Evolutionary conservation across 129 eudicot species (phyloP), one percentile per base, ranked within the genome.

Genomic region (Lonicera japonica): DNA sequence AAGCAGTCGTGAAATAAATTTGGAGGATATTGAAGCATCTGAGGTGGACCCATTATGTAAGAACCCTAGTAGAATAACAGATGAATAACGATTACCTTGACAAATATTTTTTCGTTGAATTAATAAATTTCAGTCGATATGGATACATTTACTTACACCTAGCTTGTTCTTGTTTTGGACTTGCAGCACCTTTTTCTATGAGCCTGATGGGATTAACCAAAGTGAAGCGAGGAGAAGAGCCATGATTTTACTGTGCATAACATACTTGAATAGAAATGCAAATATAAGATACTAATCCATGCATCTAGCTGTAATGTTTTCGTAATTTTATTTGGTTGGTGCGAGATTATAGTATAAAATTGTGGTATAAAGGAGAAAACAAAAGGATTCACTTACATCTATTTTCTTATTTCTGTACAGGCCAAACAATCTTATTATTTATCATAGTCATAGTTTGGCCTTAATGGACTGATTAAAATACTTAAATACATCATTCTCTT

Each of bases 181-280:
- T 22, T 85, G 72, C 52, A 91, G 97, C 95, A 46, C 76, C 74
- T 67, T 87, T 77, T 51, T 64, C 90, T 54, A 58, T 73, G 74
- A 80, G 92, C 69, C 70, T 91, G 72, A 91, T 69, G 97, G 97
- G 45, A 84, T 87, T 69, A 91, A 91, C 82, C 87, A 71, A 76
- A 87, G 83, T 75, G 97, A 91, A 64, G 75, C 34, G 13, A 84
- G 94, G 70, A 87, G 95, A 19, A 81, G 97, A 72, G 94, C 82
- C 56, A 77, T 91, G 34, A 70, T 86, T 63, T 78, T 91, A 56
- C 73, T 91, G 47, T 91, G 95, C 73, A 67, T 82, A 58, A 78
- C 88, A 25, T 83, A 66, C 73, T 67, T 87, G 47, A 86, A 91
- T 38, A 71, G 63, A 61, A 67, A 73, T 61, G 94, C 82, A 47